A percentile compares a stretch with the other conserved stretches of the same genome.
Evolutionary conservation across 495 filamentous ascomycete genomes (phyloP).

Genomic region (Aspergillus carlsbadensis): DNA sequence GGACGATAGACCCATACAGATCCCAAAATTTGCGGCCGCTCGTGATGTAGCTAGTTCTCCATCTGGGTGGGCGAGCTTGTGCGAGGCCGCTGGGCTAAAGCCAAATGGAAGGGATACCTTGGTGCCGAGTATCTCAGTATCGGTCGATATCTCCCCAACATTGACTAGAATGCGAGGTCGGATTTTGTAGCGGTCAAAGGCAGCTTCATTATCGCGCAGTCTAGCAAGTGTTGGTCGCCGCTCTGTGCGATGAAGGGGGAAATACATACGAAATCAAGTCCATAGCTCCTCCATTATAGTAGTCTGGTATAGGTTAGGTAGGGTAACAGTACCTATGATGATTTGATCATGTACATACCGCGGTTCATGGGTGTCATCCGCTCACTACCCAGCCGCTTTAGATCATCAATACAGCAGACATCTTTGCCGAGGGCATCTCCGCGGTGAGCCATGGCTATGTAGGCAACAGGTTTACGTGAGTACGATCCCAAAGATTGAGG

Average conservation of each 20-base stretch:
- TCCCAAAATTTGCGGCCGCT: conserved; percentile 73
- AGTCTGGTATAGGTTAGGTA: conserved; percentile 29
- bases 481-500: no score
- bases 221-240: no score
- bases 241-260: no score
- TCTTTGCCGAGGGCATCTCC: conserved; percentile 22
- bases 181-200: conserved; percentile 53
- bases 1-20: conserved; percentile 55
- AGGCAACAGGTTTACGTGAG: no score
- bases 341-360: conserved; percentile 12
- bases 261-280: conserved; percentile 20
- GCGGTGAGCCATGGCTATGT: not conserved
- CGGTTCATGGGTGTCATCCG: conserved; percentile 27
- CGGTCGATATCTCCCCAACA: conserved; percentile 49
- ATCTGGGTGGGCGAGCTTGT: conserved; percentile 80
- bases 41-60: conserved; percentile 79
- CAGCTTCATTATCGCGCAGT: conserved; percentile 48
- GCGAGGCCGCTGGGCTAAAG: conserved; percentile 81
- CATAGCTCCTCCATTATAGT: conserved; percentile 52
- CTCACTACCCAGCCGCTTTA: conserved; percentile 30
- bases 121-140: conserved; percentile 42
- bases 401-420: conserved; percentile 33
- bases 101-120: conserved; percentile 68
- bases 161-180: conserved; percentile 56
- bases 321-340: not conserved